Evolutionary conservation across 306 rosid species (phyloP), one percentile per base, ranked within the genome.

Genomic region (Dalbergia cochinchinensis): DNA sequence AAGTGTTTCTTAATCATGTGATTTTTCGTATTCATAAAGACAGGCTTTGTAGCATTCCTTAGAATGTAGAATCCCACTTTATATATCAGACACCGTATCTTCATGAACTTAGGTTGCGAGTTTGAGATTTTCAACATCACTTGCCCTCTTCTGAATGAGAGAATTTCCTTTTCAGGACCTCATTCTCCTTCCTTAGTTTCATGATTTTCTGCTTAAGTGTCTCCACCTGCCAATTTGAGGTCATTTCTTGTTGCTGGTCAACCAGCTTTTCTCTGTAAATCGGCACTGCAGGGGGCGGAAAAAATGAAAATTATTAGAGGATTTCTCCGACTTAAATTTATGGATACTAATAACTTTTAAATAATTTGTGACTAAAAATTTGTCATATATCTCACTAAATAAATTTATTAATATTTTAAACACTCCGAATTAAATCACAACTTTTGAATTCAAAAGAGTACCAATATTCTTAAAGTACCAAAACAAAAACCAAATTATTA

Each of bases 131-230:
- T 53, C 59, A 51, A 15, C 50, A 20, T 75, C 31, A 66, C 78
- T 61, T 76, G 31, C 77, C 82, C 72, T 82, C 83, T 44, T 73
- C 83, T 5, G 79, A 55, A 8, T 70, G 61, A 74, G 86, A 68
- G 34, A 84, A 79, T 82, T 84, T 89, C 83, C 92, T 89, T 78
- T 87, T 92, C 3, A 92, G 84, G 57, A 89, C 89, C 85, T 89
- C 94, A 15, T 86, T 89, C 76, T 92, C 97, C 87, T 79, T 92
- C 76, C 95, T 83, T 53, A 85, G 82, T 77, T 86, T 86, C 91
- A 87, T 89, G 50, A 90, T 90, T 82, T 86, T 89, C 86, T 78
- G 87, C 83, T 88, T 86, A 57, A 92, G 93, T 35, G 89, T 89
- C 84, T 87, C 97, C 41, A 86, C 89, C 45, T 81, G 91, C 86